A percentile compares a stretch with the other conserved stretches of the same genome.
These are phyloP conservation scores for Anisogramma anomala DNA, from an alignment of 2,329 filamentous ascomycete genomes.

Conservation along the genomic window DNA sequence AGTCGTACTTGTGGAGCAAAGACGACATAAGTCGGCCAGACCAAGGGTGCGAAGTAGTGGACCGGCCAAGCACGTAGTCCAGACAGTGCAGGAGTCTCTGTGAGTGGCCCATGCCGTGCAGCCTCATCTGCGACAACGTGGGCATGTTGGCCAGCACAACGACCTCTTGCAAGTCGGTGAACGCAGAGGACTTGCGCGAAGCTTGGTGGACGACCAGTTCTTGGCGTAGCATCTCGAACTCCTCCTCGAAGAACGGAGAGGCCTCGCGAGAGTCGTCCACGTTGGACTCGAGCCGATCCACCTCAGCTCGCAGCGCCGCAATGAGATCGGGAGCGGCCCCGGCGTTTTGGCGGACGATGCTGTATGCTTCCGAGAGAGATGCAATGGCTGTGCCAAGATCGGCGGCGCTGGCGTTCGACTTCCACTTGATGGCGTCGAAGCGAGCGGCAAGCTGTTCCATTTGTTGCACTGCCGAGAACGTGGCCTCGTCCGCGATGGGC, in stretches of 20 bases:
- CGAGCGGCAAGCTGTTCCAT: conserved; percentile 45
- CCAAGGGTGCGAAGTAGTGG: conserved; percentile 30
- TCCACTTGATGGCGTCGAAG: conserved; percentile 53
- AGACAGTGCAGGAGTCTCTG: conserved; percentile 34
- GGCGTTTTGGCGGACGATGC: conserved; percentile 37
- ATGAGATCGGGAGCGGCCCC: conserved; percentile 36
- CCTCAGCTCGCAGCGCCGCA: conserved; percentile 36
- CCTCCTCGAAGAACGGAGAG: conserved; percentile 38
- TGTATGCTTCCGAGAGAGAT: conserved; percentile 45
- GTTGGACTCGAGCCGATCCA: conserved; percentile 37
- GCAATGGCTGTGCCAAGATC: conserved; percentile 42
- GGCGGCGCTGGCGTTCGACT: conserved; percentile 36
- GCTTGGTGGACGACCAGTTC: conserved; percentile 31
- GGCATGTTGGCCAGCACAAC: conserved; percentile 37
- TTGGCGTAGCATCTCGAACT: conserved; percentile 49
- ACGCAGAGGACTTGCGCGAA: conserved; percentile 18
- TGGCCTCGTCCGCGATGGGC: conserved; percentile 35
- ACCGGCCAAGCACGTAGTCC: conserved; percentile 31
- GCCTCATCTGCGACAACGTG: conserved; percentile 31
- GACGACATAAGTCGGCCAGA: conserved; percentile 36
- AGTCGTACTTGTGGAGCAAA: conserved; percentile 44
- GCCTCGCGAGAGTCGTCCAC: conserved; percentile 30
- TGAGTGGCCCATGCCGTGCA: conserved; percentile 27
- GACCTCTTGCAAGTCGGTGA: conserved; percentile 26
- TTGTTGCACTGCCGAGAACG: conserved; percentile 35